These are phyloP conservation scores for Cladorrhinum sp. DNA, from an alignment of 2,329 filamentous ascomycete genomes.

Conservation along the genomic window DNA sequence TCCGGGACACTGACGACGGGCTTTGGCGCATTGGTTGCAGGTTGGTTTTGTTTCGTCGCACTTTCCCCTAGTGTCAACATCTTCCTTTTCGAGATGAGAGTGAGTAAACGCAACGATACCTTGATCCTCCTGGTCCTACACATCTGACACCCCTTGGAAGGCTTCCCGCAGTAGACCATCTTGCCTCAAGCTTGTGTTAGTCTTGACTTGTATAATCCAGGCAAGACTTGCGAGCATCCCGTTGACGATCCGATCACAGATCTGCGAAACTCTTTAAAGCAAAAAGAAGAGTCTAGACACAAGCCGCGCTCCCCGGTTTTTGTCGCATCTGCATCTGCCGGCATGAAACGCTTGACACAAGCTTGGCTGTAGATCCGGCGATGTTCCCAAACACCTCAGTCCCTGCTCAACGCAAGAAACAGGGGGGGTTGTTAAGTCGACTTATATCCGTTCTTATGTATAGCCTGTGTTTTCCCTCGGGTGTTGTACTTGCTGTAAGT, in stretches of 20 bases:
- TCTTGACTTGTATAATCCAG: not conserved
- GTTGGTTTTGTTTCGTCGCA: slow-evolving; percentile 66
- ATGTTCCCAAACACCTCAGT: not conserved
- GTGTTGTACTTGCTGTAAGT: too few relatives aligned
- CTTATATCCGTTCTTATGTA: too few relatives aligned
- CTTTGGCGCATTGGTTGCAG: slow-evolving; percentile 63
- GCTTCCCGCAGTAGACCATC: slow-evolving; percentile 66
- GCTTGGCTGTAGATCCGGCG: slow-evolving; percentile 12
- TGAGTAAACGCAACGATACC: slow-evolving; percentile 47
- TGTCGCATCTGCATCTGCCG: slow-evolving; percentile 14
- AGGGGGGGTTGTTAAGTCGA: too few relatives aligned
- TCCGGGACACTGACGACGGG: slow-evolving; percentile 60
- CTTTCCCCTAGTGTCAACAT: slow-evolving; percentile 37
- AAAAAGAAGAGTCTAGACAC: not conserved
- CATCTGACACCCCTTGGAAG: slow-evolving; percentile 69
- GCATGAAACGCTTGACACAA: slow-evolving; percentile 16
- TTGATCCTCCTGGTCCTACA: slow-evolving; percentile 71
- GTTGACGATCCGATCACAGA: not conserved
- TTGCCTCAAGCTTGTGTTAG: slow-evolving; percentile 19
- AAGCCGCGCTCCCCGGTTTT: not conserved
- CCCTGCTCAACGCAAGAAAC: too few relatives aligned
- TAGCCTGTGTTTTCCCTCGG: too few relatives aligned
- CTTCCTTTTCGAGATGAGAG: not conserved
- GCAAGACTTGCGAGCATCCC: not conserved
- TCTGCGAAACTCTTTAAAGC: not conserved